Percentiles rank a stretch among this genome's conserved stretches.
Evolutionary conservation across 2,329 filamentous ascomycete species (phyloP).

Genomic region (Aspergillus flavus): DNA sequence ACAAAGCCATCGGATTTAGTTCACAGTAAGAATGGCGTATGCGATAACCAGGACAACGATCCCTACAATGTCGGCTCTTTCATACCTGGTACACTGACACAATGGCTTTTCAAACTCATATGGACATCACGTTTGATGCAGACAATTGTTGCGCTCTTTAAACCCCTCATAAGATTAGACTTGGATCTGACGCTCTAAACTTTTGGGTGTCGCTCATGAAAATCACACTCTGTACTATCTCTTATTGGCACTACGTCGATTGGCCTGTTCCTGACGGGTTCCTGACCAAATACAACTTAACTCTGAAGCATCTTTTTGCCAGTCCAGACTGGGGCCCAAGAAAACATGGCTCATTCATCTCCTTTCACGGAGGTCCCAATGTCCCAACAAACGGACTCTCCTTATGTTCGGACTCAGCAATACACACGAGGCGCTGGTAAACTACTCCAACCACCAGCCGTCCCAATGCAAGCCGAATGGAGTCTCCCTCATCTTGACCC

Average conservation of each 20-base stretch:
- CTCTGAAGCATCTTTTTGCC: not conserved
- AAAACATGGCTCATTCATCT: not conserved
- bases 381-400: constrained; percentile 24
- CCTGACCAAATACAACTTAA: not conserved
- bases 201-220: not conserved
- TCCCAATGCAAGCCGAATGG: constrained; percentile 12
- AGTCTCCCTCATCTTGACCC: constrained; percentile 13
- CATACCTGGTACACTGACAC: not conserved
- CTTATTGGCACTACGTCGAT: not conserved
- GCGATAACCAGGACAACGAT: not conserved
- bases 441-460: constrained; percentile 8
- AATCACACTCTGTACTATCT: not conserved
- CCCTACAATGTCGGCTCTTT: not conserved
- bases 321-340: not conserved
- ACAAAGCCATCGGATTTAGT: not conserved
- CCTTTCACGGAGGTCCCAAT: constrained; percentile 25
- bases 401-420: constrained; percentile 33
- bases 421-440: constrained; percentile 21
- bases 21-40: not conserved
- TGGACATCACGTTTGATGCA: not conserved
- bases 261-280: not conserved
- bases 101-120: not conserved
- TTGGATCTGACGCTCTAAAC: not conserved
- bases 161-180: not conserved
- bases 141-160: not conserved